Conservation (phyloP, 768 basidiomycete genomes). For the Xerocomellus chrysenteron region DNA sequence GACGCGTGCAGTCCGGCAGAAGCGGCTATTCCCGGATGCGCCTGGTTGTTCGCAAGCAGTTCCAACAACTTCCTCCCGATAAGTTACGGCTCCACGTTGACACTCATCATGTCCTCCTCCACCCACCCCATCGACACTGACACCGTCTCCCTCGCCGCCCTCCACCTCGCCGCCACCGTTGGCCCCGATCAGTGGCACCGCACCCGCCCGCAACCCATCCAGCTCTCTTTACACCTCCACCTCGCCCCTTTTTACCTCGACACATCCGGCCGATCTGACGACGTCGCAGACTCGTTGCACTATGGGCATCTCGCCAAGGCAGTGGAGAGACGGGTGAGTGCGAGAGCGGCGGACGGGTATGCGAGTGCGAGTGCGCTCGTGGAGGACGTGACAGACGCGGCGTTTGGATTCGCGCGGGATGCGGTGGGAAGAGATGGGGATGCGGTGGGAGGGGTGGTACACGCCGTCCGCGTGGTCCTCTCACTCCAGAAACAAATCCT, state of each 20-base stretch:
- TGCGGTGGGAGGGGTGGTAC: not conserved
- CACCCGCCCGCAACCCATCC: constrained; percentile 48
- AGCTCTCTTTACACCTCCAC: constrained; percentile 46
- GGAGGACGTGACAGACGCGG: constrained; percentile 35
- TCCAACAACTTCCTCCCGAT: no score
- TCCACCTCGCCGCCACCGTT: constrained; percentile 41
- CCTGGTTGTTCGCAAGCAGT: no score
- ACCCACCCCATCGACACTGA: constrained; percentile 28
- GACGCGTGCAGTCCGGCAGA: no score
- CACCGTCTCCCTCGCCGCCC: constrained; percentile 44
- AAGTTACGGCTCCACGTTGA: no score
- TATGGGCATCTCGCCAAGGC: constrained; percentile 62
- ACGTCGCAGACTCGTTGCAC: constrained; percentile 58
- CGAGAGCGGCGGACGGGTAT: constrained; percentile 21
- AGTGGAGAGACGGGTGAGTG: constrained; percentile 32
- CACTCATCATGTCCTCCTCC: not conserved
- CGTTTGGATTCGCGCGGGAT: constrained; percentile 35
- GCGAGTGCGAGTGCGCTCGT: constrained; percentile 33
- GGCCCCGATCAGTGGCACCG: constrained; percentile 55
- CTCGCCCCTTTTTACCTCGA: constrained; percentile 43
- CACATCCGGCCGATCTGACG: constrained; percentile 45
- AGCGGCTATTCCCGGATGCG: no score
- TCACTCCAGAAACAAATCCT: constrained; percentile 51
- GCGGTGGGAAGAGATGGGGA: not conserved
- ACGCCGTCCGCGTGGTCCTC: constrained; percentile 42